These are phyloP conservation scores for Tolypocladium paradoxum DNA, from an alignment of 2,329 filamentous ascomycete genomes.

Conservation along the genomic window DNA sequence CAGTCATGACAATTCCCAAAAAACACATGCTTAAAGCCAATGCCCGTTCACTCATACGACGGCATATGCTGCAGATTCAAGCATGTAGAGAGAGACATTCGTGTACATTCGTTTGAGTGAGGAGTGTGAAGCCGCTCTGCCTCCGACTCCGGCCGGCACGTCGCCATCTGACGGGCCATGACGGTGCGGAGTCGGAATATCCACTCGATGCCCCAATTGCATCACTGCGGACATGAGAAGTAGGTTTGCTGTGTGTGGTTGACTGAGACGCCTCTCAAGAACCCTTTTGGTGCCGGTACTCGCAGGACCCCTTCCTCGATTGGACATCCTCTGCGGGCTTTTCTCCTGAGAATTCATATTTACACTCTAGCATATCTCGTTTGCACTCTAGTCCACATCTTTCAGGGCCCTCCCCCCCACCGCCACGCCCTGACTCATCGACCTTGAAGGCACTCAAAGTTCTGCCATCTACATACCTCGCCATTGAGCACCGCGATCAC, in stretches of 20 bases:
- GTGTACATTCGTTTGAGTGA: background rate
- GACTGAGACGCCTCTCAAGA: background rate
- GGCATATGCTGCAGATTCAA: background rate
- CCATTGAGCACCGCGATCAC: background rate
- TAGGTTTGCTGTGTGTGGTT: background rate
- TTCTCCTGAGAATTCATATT: too few relatives aligned
- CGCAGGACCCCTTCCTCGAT: background rate
- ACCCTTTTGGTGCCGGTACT: background rate
- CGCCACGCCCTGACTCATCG: background rate
- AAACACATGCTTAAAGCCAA: background rate
- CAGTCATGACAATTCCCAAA: background rate
- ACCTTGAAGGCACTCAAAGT: background rate
- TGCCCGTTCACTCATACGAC: background rate
- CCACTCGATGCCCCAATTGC: background rate
- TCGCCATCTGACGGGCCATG: background rate
- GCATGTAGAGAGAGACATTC: background rate
- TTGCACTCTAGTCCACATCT: too few relatives aligned
- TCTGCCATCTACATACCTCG: too few relatives aligned
- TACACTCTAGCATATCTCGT: too few relatives aligned
- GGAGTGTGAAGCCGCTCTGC: background rate
- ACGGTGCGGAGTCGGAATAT: background rate
- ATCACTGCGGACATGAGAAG: background rate
- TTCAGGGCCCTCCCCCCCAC: too few relatives aligned
- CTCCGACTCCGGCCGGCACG: background rate
- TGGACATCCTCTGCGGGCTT: background rate